These are phyloP conservation scores for Endotrypanum monterogeii DNA, from an alignment of 208 protist species.

Conservation along the genomic window DNA sequence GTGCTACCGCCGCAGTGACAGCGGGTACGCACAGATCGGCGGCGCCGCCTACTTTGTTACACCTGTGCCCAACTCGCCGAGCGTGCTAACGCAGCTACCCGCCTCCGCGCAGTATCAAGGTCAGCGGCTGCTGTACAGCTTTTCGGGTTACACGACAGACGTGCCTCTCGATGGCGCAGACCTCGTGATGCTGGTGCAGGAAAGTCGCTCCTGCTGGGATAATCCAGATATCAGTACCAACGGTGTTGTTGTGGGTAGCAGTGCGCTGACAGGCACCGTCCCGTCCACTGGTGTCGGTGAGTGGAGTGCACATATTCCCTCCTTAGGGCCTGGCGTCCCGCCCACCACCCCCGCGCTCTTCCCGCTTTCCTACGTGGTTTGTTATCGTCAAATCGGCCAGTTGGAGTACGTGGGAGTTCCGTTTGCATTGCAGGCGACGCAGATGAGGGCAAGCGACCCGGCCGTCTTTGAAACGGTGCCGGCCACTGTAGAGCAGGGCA, in stretches of 20 bases:
- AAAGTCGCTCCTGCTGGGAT: constrained; percentile 76
- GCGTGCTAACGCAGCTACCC: constrained; percentile 33
- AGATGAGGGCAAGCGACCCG: constrained; percentile 48
- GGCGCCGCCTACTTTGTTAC: constrained; percentile 28
- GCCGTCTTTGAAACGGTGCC: constrained; percentile 61
- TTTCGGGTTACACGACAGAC: constrained; percentile 40
- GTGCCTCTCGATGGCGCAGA: constrained; percentile 41
- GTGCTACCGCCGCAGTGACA: constrained; percentile 79
- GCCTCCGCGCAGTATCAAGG: constrained; percentile 61
- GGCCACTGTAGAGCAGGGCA: constrained; percentile 46
- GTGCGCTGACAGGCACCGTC: constrained; percentile 25
- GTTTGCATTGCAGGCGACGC: constrained; percentile 11
- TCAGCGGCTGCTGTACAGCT: constrained; percentile 69
- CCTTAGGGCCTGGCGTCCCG: constrained; percentile 70
- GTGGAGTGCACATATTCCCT: constrained; percentile 79
- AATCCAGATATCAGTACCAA: constrained; percentile 23
- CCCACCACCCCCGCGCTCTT: constrained; percentile 38
- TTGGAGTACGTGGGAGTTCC: constrained; percentile 81
- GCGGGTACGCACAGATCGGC: constrained; percentile 76
- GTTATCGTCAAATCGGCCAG: constrained; percentile 75
- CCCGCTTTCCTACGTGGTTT: constrained; percentile 72
- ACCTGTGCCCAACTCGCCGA: constrained; percentile 51
- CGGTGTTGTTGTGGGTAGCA: constrained; percentile 44
- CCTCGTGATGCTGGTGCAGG: constrained; percentile 69
- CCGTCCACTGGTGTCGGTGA: constrained; percentile 13